A percentile compares a stretch with the other conserved stretches of the same genome.
Evolutionary conservation across 345 rosid genomes (phyloP).

Genomic region (Kandelia obovata): DNA sequence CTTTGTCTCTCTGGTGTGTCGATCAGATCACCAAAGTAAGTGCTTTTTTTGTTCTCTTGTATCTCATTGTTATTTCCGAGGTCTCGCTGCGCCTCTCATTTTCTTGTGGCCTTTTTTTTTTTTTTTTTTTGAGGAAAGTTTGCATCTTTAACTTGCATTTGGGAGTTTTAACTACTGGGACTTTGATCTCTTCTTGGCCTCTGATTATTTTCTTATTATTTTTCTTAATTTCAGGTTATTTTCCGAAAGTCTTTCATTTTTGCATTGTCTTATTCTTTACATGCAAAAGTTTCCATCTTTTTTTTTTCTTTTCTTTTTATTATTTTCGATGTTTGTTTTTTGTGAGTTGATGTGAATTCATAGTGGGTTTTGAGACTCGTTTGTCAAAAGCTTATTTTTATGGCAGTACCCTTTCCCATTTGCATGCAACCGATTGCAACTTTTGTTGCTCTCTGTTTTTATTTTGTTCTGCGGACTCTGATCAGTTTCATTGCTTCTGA

Average conservation of each 20-base stretch:
- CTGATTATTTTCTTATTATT: background rate
- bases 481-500: background rate
- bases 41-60: background rate
- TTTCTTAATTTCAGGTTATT: background rate
- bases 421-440: slow-evolving; percentile 14
- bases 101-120: background rate
- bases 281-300: slow-evolving; percentile 7
- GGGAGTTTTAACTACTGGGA: background rate
- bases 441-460: background rate
- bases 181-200: background rate
- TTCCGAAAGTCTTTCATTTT: background rate
- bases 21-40: background rate
- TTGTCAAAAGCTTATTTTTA: slow-evolving; percentile 2
- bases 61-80: background rate
- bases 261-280: slow-evolving; percentile 4
- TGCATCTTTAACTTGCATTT: background rate
- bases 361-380: slow-evolving; percentile 7
- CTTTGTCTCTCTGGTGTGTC: background rate
- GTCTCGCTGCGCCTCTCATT: background rate
- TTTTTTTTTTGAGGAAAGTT: background rate
- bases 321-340: background rate
- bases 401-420: background rate
- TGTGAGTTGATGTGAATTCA: background rate
- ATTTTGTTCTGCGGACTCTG: background rate
- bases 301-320: background rate